Evolutionary conservation across 257 asterid genomes (phyloP).

Genomic region (Nemophila menziesii): DNA sequence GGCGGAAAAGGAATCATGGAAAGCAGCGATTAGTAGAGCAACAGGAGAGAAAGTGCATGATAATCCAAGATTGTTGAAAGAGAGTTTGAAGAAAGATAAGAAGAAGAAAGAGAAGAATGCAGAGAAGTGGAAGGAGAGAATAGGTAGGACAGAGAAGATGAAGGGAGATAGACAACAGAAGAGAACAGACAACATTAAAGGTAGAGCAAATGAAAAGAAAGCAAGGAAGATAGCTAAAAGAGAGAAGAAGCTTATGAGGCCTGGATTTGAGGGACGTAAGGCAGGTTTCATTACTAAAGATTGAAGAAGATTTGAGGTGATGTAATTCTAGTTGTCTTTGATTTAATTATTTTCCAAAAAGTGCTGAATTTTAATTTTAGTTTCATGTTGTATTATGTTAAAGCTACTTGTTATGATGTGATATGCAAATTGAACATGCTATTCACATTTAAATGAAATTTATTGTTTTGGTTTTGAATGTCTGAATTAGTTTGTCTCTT

Average conservation of each 20-base stretch:
- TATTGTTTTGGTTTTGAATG: no score
- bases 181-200: constrained; percentile 65
- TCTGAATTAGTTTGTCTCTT: no score
- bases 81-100: constrained; percentile 67
- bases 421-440: no score
- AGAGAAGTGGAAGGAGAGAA: constrained; percentile 81
- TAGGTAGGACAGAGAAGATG: constrained; percentile 40
- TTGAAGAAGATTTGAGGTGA: constrained; percentile 17
- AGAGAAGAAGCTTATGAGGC: constrained; percentile 94
- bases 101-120: constrained; percentile 59
- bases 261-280: constrained; percentile 85
- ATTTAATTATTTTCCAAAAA: no score
- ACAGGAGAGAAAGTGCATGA: constrained; percentile 88
- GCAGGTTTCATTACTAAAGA: constrained; percentile 55
- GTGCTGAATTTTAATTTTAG: no score
- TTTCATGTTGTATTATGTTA: no score
- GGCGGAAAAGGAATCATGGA: constrained; percentile 77
- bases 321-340: neutral
- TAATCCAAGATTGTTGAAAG: constrained; percentile 50
- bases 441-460: no score
- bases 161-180: constrained; percentile 59
- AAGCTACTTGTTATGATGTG: no score
- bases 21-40: constrained; percentile 58
- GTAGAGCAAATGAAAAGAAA: constrained; percentile 65
- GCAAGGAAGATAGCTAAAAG: constrained; percentile 68